Percentiles rank a stretch among this genome's conserved stretches.
These are phyloP conservation scores for Beauveria sp. DNA, from an alignment of 2,329 filamentous ascomycete species.

Conservation along the genomic window DNA sequence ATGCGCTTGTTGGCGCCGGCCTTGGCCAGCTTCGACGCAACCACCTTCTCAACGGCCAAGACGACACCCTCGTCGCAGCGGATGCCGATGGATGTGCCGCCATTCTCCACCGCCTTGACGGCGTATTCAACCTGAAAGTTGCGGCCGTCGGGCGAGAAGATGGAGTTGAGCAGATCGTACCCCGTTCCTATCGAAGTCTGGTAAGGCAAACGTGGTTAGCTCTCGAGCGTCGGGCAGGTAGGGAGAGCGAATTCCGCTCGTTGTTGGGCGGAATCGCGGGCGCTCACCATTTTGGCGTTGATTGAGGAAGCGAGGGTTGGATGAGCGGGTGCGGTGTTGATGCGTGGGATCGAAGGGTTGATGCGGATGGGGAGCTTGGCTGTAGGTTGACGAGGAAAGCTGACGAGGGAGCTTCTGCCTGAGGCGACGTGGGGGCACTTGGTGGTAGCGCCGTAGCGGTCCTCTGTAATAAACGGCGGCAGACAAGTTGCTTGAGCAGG, in stretches of 20 bases:
- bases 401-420: conserved; percentile 11
- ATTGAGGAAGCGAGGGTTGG: neutral
- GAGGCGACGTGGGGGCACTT: conserved; percentile 9
- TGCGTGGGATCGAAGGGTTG: neutral
- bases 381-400: conserved; percentile 6
- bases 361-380: conserved; percentile 3
- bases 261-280: neutral
- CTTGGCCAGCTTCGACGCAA: conserved; percentile 92
- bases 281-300: conserved; percentile 7
- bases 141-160: conserved; percentile 97
- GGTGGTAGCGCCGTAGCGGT: neutral
- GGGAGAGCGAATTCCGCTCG: neutral
- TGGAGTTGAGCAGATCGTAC: conserved; percentile 98
- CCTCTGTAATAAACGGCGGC: neutral
- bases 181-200: conserved; percentile 99
- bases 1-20: conserved; percentile 95
- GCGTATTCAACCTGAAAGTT: conserved; percentile 99
- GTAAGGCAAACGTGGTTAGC: neutral
- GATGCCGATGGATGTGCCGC: conserved; percentile 92
- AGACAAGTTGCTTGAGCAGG: neutral
- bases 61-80: conserved; percentile 96
- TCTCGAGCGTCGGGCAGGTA: neutral
- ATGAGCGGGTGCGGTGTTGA: conserved; percentile 4
- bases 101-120: conserved; percentile 96
- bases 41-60: conserved; percentile 91